phyloP scores from a whole-genome alignment of 2,329 filamentous ascomycete genomes.

The Beauveria sp. region DNA sequence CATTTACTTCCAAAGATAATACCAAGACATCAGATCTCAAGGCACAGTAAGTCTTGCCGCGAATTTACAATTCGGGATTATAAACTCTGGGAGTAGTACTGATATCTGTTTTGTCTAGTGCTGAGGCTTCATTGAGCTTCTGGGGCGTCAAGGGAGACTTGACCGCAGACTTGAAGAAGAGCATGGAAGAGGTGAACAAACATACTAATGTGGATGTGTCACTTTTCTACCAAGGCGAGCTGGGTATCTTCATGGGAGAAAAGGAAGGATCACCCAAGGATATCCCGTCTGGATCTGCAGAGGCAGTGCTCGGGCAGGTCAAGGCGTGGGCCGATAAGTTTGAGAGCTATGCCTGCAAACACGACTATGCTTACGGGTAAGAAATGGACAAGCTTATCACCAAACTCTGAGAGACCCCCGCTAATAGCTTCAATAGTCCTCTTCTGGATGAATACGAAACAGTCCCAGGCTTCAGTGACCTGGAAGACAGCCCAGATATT shows the following conservation, averaged over 20 bases:
- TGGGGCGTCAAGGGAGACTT: background rate
- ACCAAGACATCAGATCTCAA: background rate
- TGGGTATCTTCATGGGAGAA: background rate
- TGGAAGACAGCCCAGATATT: background rate
- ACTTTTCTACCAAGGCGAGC: background rate
- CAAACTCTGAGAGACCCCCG: background rate
- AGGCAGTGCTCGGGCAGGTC: background rate
- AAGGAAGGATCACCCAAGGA: background rate
- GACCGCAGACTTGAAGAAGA: background rate
- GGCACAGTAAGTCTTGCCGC: background rate
- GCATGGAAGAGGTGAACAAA: background rate
- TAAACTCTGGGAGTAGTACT: background rate
- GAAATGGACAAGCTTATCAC: background rate
- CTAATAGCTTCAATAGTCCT: background rate
- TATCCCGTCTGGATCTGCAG: background rate
- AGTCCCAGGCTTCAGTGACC: background rate
- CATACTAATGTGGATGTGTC: background rate
- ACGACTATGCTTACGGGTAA: background rate
- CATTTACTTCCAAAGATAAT: background rate
- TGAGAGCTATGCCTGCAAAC: background rate
- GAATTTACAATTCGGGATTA: accelerated
- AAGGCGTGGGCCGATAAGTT: background rate
- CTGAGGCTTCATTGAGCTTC: background rate
- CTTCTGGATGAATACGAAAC: background rate
- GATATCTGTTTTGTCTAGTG: background rate